A percentile compares a stretch with the other conserved stretches of the same genome.
Conservation (phyloP, 768 basidiomycete genomes). For the Mycena capillaripes region DNA sequence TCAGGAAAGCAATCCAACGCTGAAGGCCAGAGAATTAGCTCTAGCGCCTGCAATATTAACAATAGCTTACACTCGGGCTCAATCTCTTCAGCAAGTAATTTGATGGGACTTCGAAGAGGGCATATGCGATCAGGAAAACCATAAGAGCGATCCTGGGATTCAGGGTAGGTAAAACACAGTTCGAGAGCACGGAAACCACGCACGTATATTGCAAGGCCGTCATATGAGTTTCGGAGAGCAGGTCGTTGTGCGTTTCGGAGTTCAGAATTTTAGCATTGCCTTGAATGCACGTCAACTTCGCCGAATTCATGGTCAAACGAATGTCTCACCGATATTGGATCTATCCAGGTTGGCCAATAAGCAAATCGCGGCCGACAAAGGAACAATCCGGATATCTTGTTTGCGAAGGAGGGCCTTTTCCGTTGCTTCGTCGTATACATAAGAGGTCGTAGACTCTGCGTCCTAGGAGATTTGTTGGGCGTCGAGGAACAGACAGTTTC, state of each 20-base stretch:
- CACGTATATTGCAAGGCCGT: slow-evolving; percentile 48
- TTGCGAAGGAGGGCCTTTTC: slow-evolving; percentile 19
- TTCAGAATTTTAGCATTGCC: slow-evolving; percentile 52
- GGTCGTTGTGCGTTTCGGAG: slow-evolving; percentile 45
- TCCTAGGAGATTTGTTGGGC: slow-evolving; percentile 5
- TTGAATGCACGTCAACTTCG: background rate
- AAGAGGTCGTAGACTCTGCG: background rate
- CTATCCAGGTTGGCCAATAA: slow-evolving; percentile 17
- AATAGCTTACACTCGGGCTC: slow-evolving; percentile 43
- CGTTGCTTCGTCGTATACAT: slow-evolving; percentile 1
- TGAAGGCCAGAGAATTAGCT: background rate
- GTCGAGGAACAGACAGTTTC: background rate
- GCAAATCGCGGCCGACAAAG: slow-evolving; percentile 20
- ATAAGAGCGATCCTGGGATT: slow-evolving; percentile 51
- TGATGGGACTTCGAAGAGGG: slow-evolving; percentile 55
- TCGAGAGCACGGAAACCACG: background rate
- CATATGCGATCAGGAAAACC: slow-evolving; percentile 57
- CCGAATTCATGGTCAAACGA: no score
- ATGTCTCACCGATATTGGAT: slow-evolving; percentile 22
- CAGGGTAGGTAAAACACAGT: background rate
- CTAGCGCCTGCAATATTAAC: background rate
- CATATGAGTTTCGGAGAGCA: slow-evolving; percentile 45
- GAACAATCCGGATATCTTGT: slow-evolving; percentile 25
- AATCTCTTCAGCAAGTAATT: slow-evolving; percentile 56
- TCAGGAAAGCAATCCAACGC: slow-evolving; percentile 56